phyloP scores from a whole-genome alignment of 331 rosid species.

The Erythrophleum ivorense region DNA sequence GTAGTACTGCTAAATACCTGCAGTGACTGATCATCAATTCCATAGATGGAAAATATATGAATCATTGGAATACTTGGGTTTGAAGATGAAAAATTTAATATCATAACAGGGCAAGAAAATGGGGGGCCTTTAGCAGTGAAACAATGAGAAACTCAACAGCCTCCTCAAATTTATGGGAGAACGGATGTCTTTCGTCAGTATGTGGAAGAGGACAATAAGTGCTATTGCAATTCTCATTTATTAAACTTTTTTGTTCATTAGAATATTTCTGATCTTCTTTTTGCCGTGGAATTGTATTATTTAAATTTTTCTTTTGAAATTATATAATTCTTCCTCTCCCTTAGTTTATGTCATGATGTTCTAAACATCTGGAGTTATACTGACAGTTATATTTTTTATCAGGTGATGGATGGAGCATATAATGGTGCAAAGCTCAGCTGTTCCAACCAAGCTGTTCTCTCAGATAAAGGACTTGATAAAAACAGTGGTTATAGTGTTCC shows the following conservation, averaged over 20 bases:
- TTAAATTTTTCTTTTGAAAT: constrained; percentile 18
- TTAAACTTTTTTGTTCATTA: background rate
- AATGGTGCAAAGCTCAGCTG: constrained; percentile 68
- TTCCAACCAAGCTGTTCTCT: constrained; percentile 81
- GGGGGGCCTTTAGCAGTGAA: constrained; percentile 3
- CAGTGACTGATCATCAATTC: background rate
- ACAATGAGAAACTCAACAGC: background rate
- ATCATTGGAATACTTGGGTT: constrained; percentile 5
- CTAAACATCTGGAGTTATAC: constrained; percentile 29
- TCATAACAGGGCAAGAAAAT: constrained; percentile 1
- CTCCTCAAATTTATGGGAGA: background rate
- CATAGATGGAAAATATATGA: background rate
- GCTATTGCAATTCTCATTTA: constrained; percentile 10
- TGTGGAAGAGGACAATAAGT: background rate
- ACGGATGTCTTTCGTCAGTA: background rate
- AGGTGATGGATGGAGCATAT: constrained; percentile 92
- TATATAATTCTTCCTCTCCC: background rate
- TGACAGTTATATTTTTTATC: constrained; percentile 26
- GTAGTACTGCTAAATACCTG: background rate
- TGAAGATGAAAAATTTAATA: constrained; percentile 15
- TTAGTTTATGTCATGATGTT: constrained; percentile 15
- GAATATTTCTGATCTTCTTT: constrained; percentile 15
- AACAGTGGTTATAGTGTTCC: constrained; percentile 69
- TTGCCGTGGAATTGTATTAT: constrained; percentile 15
- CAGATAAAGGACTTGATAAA: constrained; percentile 65